Conservation (phyloP, 768 basidiomycete species). For the Agrocybe pediades region DNA sequence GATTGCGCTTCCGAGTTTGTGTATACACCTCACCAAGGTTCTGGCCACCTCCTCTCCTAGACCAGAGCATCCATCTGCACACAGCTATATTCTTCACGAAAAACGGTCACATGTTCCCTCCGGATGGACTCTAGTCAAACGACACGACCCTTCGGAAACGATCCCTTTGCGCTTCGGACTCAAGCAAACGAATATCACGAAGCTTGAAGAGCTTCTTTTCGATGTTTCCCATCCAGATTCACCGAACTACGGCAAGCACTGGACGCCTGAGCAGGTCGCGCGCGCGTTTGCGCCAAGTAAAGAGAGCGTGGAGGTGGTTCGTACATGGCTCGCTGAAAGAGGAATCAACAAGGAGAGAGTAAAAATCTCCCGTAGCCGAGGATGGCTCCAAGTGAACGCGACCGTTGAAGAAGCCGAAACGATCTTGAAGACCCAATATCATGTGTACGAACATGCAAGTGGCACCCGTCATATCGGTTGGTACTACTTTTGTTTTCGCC, state of each 20-base stretch:
- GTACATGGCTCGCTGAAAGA: slow-evolving; percentile 38
- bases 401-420: slow-evolving; percentile 42
- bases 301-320: slow-evolving; percentile 40
- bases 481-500: slow-evolving; percentile 11
- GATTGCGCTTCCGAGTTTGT: slow-evolving; percentile 10
- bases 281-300: slow-evolving; percentile 41
- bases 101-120: slow-evolving; percentile 37
- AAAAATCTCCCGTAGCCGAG: slow-evolving; percentile 30
- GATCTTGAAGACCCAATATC: slow-evolving; percentile 45
- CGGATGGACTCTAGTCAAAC: slow-evolving; percentile 42
- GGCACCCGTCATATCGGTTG: slow-evolving; percentile 40
- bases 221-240: slow-evolving; percentile 51
- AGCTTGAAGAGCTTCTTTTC: slow-evolving; percentile 40
- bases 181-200: slow-evolving; percentile 42
- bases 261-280: slow-evolving; percentile 41
- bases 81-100: slow-evolving; percentile 42
- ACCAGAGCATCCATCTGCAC: slow-evolving; percentile 22
- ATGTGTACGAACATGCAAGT: slow-evolving; percentile 38
- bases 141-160: slow-evolving; percentile 30
- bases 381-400: slow-evolving; percentile 39
- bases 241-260: slow-evolving; percentile 47
- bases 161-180: slow-evolving; percentile 50
- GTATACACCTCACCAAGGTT: background rate
- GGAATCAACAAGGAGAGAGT: slow-evolving; percentile 36
- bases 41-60: slow-evolving; percentile 1